Conservation (phyloP, 1,284 basidiomycete genomes). For the Microbotryum lychnidis-dioicae region DNA sequence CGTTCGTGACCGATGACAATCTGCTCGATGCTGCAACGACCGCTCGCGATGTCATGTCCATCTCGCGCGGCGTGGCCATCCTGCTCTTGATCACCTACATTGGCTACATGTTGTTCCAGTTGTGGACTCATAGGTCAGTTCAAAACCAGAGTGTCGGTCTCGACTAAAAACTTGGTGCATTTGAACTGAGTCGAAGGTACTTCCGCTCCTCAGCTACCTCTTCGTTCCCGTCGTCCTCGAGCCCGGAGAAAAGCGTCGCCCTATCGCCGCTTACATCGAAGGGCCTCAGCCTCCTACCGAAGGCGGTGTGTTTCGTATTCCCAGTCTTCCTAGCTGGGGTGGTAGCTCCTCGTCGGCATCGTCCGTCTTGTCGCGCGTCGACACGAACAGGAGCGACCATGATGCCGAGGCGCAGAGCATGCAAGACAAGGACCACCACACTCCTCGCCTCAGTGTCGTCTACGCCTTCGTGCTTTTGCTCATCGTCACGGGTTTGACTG, state of each 20-base stretch:
- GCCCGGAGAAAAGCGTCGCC: conserved; percentile 15
- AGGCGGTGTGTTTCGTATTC: conserved; percentile 36
- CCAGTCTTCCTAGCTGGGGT: conserved; percentile 35
- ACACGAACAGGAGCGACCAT: background rate
- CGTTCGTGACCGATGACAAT: conserved; percentile 35
- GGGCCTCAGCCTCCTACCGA: conserved; percentile 35
- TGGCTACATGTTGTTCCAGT: conserved; percentile 43
- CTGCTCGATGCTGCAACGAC: conserved; percentile 31
- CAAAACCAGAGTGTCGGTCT: conserved; percentile 51
- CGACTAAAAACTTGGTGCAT: no score
- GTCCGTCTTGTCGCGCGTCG: background rate
- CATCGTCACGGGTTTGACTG: conserved; percentile 45
- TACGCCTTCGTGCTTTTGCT: conserved; percentile 44
- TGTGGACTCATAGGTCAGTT: conserved; percentile 45
- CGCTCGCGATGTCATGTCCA: conserved; percentile 41
- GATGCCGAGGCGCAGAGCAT: background rate
- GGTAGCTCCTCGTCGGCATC: conserved; percentile 33
- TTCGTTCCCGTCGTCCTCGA: conserved; percentile 25
- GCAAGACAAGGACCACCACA: conserved; percentile 42
- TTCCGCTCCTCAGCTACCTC: conserved; percentile 39
- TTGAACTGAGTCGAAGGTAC: conserved; percentile 27
- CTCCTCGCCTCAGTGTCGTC: conserved; percentile 47
- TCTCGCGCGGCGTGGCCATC: conserved; percentile 48
- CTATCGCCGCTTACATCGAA: conserved; percentile 27
- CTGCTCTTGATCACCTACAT: conserved; percentile 52